These are phyloP conservation scores for Wickerhamomyces kurtzmanii DNA, from an alignment of 805 yeast species.

Conservation along the genomic window DNA sequence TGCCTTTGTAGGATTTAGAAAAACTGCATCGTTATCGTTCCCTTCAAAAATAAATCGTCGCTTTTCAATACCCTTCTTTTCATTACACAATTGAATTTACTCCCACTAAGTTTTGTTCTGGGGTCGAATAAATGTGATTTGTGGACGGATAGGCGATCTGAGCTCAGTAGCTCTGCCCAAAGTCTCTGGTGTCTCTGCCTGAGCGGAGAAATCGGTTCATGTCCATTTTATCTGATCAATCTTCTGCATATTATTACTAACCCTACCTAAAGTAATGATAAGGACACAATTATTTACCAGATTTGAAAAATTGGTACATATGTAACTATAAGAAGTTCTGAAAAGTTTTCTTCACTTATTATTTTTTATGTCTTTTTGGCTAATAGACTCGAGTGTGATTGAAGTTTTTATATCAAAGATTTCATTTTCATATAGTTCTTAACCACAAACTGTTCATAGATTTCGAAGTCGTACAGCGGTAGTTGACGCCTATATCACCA, in stretches of 20 bases:
- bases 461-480: neutral
- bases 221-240: no score
- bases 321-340: no score
- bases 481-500: no score
- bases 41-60: neutral
- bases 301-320: no score
- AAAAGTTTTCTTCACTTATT: no score
- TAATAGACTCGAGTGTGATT: neutral
- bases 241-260: neutral
- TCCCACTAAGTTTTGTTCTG: no score
- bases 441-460: neutral
- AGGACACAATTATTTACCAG: no score
- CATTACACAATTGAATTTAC: no score
- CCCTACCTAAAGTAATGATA: neutral
- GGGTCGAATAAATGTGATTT: no score
- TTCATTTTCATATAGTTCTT: neutral
- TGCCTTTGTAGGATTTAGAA: neutral
- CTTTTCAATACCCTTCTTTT: no score
- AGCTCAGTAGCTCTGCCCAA: neutral
- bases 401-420: neutral
- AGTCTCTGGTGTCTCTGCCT: neutral
- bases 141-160: no score
- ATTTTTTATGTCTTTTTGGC: no score
- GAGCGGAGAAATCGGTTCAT: slow-evolving; percentile 2
- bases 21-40: neutral